These are phyloP conservation scores for Xylariaceae sp. DNA, from an alignment of 2,329 filamentous ascomycete genomes.

Conservation along the genomic window DNA sequence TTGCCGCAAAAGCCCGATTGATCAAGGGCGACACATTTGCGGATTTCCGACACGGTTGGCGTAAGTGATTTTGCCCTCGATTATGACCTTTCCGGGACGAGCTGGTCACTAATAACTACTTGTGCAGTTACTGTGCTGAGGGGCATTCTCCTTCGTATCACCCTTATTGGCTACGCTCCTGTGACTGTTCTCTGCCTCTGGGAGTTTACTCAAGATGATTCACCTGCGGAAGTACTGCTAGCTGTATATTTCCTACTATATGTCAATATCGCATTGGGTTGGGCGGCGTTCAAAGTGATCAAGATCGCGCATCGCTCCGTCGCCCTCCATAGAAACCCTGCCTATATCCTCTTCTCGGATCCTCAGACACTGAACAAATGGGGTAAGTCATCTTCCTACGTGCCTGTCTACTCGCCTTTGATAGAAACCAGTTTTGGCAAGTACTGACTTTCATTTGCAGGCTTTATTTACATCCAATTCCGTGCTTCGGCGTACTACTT, in stretches of 20 bases:
- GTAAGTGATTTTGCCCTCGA: conserved; percentile 16
- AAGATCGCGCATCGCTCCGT: conserved; percentile 84
- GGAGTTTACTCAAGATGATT: conserved; percentile 87
- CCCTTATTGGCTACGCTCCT: conserved; percentile 87
- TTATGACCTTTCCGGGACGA: neutral
- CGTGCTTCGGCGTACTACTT: conserved; percentile 95
- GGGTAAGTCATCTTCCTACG: conserved; percentile 34
- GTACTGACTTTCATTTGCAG: conserved; percentile 31
- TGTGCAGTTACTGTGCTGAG: conserved; percentile 69
- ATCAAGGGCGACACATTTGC: conserved; percentile 83
- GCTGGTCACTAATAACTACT: conserved; percentile 9
- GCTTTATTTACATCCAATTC: conserved; percentile 96
- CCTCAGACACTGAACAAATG: conserved; percentile 93
- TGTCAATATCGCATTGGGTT: conserved; percentile 71
- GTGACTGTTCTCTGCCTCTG: conserved; percentile 88
- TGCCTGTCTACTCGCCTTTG: neutral
- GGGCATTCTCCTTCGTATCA: conserved; percentile 86
- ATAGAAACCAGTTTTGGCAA: neutral
- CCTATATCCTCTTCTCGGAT: conserved; percentile 95
- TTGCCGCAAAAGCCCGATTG: conserved; percentile 67
- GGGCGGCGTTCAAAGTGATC: conserved; percentile 88
- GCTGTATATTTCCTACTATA: conserved; percentile 86
- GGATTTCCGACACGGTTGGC: conserved; percentile 94
- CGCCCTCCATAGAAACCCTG: conserved; percentile 89
- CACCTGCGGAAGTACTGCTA: conserved; percentile 77